Conservation (phyloP, 208 protist species). For the Wallacemonas collosoma region DNA sequence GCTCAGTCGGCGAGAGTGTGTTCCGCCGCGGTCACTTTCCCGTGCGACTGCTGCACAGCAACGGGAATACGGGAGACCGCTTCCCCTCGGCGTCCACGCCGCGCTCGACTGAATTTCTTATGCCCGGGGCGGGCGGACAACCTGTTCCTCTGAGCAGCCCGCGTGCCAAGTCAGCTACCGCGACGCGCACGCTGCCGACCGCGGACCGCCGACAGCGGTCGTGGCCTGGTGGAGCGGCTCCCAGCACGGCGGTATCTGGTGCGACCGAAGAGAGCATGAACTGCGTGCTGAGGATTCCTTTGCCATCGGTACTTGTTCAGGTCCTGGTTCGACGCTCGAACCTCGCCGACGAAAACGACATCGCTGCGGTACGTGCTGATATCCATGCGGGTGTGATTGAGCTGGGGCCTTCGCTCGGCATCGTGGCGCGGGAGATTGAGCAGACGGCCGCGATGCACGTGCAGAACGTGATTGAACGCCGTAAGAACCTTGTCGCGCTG, state of each 20-base stretch:
- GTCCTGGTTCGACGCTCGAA: conserved; percentile 26
- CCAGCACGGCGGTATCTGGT: not conserved
- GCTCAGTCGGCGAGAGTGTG: conserved; percentile 16
- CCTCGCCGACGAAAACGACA: conserved; percentile 27
- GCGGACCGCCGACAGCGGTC: not conserved
- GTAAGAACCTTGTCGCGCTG: conserved; percentile 27
- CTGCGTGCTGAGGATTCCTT: conserved; percentile 56
- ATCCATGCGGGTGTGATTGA: conserved; percentile 68
- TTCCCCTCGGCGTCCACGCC: not conserved
- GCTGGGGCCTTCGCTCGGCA: conserved; percentile 69
- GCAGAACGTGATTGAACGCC: conserved; percentile 25
- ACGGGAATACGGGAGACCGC: not conserved
- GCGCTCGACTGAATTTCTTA: not conserved
- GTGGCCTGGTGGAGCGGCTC: not conserved
- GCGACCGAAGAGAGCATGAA: conserved; percentile 28
- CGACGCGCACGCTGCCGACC: not conserved
- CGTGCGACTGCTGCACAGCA: not conserved
- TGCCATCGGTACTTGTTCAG: conserved; percentile 48
- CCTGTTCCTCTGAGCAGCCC: not conserved
- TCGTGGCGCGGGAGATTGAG: conserved; percentile 73
- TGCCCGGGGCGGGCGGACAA: not conserved
- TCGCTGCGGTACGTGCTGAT: conserved; percentile 54
- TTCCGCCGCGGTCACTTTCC: conserved; percentile 9
- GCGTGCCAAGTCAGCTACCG: not conserved
- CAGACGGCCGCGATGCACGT: conserved; percentile 36